Evolutionary conservation across 805 yeast species (phyloP), one percentile per base, ranked within the genome.

Genomic region (Candida caryicola): DNA sequence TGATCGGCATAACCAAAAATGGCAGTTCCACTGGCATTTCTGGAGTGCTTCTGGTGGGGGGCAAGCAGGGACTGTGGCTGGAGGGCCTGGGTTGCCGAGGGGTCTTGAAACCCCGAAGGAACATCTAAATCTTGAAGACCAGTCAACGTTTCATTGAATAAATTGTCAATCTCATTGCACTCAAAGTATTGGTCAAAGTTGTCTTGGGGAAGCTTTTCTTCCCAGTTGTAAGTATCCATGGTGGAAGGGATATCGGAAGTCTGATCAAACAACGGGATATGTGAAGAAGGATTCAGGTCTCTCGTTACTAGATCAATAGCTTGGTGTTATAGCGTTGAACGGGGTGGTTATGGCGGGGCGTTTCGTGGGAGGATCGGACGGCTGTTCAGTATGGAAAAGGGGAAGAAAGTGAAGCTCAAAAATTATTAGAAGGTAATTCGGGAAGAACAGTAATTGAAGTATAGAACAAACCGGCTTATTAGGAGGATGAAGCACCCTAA

Each of bases 1-100:
- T 84, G 90, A 32, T 77, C 79, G 6, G 71, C 64, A 47, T 75
- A 84, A 0, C 95, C 95, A 59, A 85, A 85, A 18, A 85, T 84
- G 2, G 85, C 91, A 3, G 91, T 82, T 10, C 95, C 95, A 64
- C 89, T 82, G 14, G 76, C 69, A 41, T 79, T 77, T 46, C 86
- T 74, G 37, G 73, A 60, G 54, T 84, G 91, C 21, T 48, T 45
- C 33, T 39, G 46, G 10, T 21, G 25, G 25, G 50, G 40, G 39
- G 36, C 39, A 31, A 37, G 36, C 43, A 43, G 40, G 17, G 29
- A 36, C 17, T 34, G 42, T 25, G 42, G 46, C 18, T 21, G 25
- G 25, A 21, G 10, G 7, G 7, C 25, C 19, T 31, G 39, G 31
- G 35, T 17, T 29, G 38, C 27, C 30, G 44, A 31, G 50, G 54